phyloP scores from a whole-genome alignment of 2,329 filamentous ascomycete genomes.

The Fusarium irregulare region DNA sequence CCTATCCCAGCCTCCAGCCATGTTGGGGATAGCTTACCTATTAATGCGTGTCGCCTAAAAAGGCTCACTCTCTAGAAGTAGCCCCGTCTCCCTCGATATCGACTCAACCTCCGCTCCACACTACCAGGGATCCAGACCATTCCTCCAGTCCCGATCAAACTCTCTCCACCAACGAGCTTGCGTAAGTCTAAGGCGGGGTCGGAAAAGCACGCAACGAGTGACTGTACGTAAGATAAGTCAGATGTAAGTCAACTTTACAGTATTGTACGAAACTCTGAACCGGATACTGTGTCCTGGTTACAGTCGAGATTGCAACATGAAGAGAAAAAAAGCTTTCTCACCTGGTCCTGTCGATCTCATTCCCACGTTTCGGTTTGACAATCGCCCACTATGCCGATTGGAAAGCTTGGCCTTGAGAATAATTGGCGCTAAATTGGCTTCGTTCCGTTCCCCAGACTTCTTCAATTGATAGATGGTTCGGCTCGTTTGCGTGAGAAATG shows the following conservation, averaged over 20 bases:
- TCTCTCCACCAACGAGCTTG: constrained; percentile 38
- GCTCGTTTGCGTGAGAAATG: background rate
- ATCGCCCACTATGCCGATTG: constrained; percentile 11
- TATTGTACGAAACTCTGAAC: background rate
- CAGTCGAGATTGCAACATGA: constrained; percentile 7
- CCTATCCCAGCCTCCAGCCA: constrained; percentile 34
- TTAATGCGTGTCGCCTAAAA: constrained; percentile 30
- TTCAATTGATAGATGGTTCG: background rate
- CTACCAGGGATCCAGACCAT: constrained; percentile 40
- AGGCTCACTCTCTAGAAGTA: constrained; percentile 12
- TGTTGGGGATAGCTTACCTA: constrained; percentile 33
- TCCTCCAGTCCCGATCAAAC: constrained; percentile 30
- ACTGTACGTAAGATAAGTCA: constrained; percentile 2
- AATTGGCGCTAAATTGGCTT: constrained; percentile 19
- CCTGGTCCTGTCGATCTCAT: constrained; percentile 26
- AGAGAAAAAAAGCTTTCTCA: constrained; percentile 5
- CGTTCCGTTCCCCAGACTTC: constrained; percentile 34
- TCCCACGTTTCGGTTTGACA: constrained; percentile 28
- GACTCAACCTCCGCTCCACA: constrained; percentile 21
- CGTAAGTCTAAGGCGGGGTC: constrained; percentile 30
- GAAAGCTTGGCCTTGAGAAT: constrained; percentile 30
- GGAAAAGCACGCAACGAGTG: constrained; percentile 3
- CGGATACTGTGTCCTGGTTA: constrained; percentile 19
- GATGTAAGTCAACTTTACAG: background rate
- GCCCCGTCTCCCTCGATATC: constrained; percentile 4